Percentiles rank a stretch among this genome's conserved stretches.
These are phyloP conservation scores for Catunica adiposa DNA, from an alignment of 2,329 filamentous ascomycete genomes.

Conservation along the genomic window DNA sequence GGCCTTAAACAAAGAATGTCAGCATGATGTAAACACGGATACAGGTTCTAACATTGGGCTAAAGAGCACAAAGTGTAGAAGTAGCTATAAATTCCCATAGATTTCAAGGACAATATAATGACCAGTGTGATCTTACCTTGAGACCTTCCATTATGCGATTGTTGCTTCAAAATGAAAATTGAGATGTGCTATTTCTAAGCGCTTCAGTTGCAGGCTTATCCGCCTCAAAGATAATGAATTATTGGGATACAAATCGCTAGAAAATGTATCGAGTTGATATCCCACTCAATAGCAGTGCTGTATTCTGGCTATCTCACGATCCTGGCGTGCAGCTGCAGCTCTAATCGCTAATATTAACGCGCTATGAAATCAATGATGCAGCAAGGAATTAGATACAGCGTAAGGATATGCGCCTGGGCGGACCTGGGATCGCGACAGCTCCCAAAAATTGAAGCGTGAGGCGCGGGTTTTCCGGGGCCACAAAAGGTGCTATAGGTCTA, in stretches of 20 bases:
- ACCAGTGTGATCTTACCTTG: constrained; percentile 7
- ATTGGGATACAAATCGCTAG: not conserved
- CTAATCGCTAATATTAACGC: not conserved
- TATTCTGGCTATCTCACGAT: too few relatives aligned
- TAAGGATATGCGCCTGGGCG: not conserved
- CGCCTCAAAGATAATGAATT: too few relatives aligned
- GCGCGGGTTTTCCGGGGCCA: constrained; percentile 2
- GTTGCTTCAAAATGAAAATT: constrained; percentile 9
- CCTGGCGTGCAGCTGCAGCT: too few relatives aligned
- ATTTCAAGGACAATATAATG: not conserved
- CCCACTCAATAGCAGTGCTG: too few relatives aligned
- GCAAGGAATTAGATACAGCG: not conserved
- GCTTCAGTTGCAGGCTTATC: too few relatives aligned
- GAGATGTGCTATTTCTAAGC: not conserved
- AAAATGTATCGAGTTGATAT: not conserved
- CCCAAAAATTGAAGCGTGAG: not conserved
- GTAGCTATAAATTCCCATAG: not conserved
- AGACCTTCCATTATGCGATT: constrained; percentile 10
- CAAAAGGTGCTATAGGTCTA: not conserved
- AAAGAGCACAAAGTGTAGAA: not conserved
- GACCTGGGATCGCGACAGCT: not conserved
- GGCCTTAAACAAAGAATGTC: constrained; percentile 4
- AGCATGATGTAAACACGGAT: not conserved
- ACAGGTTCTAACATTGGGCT: not conserved
- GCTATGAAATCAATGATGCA: not conserved